Percentiles rank a stretch among this genome's conserved stretches.
Conservation (phyloP, 75 land plant genomes). For the Ceratopteris richardii region DNA sequence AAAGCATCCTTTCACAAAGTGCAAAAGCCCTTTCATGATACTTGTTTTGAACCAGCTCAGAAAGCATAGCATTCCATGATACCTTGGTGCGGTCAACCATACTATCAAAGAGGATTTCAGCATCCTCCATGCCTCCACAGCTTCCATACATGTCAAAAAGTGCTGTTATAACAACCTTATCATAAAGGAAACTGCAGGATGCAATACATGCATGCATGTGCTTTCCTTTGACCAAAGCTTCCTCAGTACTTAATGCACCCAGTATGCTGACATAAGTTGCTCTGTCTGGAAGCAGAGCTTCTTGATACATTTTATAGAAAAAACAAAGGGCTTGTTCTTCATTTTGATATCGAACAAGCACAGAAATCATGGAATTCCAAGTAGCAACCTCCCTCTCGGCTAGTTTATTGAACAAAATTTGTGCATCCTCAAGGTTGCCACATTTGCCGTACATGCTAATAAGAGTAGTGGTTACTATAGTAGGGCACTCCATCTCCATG, state of each 20-base stretch:
- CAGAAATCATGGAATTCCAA: conserved; percentile 59
- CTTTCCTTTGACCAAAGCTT: conserved; percentile 30
- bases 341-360: conserved; percentile 43
- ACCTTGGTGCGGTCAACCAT: conserved; percentile 34
- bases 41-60: conserved; percentile 42
- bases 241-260: conserved; percentile 45
- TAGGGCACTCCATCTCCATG: not conserved
- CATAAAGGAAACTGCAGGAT: conserved; percentile 37
- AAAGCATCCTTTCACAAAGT: conserved; percentile 38
- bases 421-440: conserved; percentile 23
- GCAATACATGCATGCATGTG: conserved; percentile 54
- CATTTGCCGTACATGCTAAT: conserved; percentile 59
- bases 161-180: conserved; percentile 47
- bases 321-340: conserved; percentile 42
- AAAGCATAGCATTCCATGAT: conserved; percentile 73
- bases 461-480: conserved; percentile 9
- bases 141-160: conserved; percentile 67
- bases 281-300: conserved; percentile 33
- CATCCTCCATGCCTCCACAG: conserved; percentile 38
- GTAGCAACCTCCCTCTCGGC: conserved; percentile 40
- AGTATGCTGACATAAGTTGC: conserved; percentile 40
- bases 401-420: conserved; percentile 37
- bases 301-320: conserved; percentile 46
- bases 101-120: conserved; percentile 36
- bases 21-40: conserved; percentile 30